Conservation (phyloP, 805 yeast genomes). For the Myxozyma neglecta region DNA sequence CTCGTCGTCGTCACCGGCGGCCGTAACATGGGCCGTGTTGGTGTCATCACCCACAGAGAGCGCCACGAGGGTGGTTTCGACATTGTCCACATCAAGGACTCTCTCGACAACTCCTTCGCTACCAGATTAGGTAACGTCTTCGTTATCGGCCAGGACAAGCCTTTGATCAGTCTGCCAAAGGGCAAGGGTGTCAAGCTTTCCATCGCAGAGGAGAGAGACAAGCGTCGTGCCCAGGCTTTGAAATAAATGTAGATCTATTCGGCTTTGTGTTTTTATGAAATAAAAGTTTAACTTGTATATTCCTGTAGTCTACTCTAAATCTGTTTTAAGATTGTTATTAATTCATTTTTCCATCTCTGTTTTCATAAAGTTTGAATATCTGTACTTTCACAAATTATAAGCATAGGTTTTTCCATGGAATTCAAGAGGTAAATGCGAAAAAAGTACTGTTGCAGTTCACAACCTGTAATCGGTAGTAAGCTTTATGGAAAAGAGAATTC, state of each 20-base stretch:
- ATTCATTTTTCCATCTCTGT: too few relatives aligned
- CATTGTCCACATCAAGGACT: conserved; percentile 93
- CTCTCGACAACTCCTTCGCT: conserved; percentile 91
- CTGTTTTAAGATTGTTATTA: too few relatives aligned
- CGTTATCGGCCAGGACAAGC: conserved; percentile 94
- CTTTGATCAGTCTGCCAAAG: conserved; percentile 93
- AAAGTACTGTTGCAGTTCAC: too few relatives aligned
- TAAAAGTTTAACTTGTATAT: too few relatives aligned
- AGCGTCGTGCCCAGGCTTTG: conserved; percentile 69
- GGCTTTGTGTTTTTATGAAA: not conserved
- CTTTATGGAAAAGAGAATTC: too few relatives aligned
- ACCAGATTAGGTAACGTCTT: conserved; percentile 92
- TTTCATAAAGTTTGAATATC: too few relatives aligned
- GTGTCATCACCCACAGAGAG: conserved; percentile 94
- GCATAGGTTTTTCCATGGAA: too few relatives aligned
- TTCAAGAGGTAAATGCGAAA: too few relatives aligned
- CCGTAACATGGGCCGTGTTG: conserved; percentile 97
- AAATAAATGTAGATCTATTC: conserved; percentile 8
- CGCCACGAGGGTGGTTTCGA: conserved; percentile 98
- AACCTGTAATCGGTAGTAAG: too few relatives aligned
- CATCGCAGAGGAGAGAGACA: conserved; percentile 97
- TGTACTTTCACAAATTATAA: too few relatives aligned
- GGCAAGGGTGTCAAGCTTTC: conserved; percentile 98
- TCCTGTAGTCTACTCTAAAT: too few relatives aligned
- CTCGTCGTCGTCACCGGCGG: conserved; percentile 95